These are phyloP conservation scores for Trametes meyenii DNA, from an alignment of 768 basidiomycete genomes.

Conservation along the genomic window DNA sequence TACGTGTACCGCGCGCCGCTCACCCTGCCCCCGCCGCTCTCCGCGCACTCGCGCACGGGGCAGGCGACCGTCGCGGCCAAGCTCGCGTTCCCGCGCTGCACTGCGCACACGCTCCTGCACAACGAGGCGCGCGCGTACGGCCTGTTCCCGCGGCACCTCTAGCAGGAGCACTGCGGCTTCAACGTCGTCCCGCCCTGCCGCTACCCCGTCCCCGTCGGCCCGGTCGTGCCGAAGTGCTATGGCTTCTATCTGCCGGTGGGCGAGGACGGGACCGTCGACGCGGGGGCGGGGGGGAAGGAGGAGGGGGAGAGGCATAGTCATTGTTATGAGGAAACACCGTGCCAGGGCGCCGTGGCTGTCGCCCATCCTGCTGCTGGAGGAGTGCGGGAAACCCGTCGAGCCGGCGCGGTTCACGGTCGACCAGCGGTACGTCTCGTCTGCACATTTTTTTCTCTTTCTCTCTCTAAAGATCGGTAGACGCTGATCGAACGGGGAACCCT, in stretches of 20 bases:
- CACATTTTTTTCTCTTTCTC: no score
- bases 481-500: neutral
- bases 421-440: slow-evolving; percentile 18
- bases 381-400: slow-evolving; percentile 45
- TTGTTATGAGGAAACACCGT: slow-evolving; percentile 16
- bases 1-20: slow-evolving; percentile 52
- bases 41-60: slow-evolving; percentile 27
- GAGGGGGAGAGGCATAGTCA: slow-evolving; percentile 20
- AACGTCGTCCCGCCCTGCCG: slow-evolving; percentile 46
- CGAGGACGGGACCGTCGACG: slow-evolving; percentile 7
- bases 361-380: slow-evolving; percentile 50
- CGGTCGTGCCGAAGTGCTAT: slow-evolving; percentile 65
- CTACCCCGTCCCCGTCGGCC: slow-evolving; percentile 48
- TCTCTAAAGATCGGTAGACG: neutral
- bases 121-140: slow-evolving; percentile 50
- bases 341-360: slow-evolving; percentile 27
- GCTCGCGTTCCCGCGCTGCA: slow-evolving; percentile 11
- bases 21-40: slow-evolving; percentile 46
- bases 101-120: slow-evolving; percentile 26
- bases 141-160: slow-evolving; percentile 47
- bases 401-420: slow-evolving; percentile 27
- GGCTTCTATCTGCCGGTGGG: slow-evolving; percentile 52
- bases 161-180: slow-evolving; percentile 53
- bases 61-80: slow-evolving; percentile 36
- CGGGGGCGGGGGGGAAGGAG: neutral